Base-by-base conservation (phyloP, 768 basidiomycete genomes). In the Trametes cubensis region DNA sequence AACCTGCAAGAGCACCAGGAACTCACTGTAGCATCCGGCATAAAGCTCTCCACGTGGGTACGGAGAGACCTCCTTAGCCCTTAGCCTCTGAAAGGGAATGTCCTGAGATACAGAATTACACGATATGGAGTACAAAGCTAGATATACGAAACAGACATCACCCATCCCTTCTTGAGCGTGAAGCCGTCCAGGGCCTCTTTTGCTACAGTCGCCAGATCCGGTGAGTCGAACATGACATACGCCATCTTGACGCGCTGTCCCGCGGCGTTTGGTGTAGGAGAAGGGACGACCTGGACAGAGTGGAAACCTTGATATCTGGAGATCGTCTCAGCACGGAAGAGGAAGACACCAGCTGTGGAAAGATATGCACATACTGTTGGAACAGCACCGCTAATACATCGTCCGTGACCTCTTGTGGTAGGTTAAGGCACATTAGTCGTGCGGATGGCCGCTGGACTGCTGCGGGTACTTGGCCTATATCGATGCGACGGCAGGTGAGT, bases 371-470 rank as follows among this genome's bases (percentile, higher is more conserved):
- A 60, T 70, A 95, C 94, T 95, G 92, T 75, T 94, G 90, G 79
- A 96, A 96, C 18, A 97, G 77, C 18, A 94, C 91, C 4, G 87
- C 84, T 26, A 98, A 81, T 30, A 95, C 89, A 62, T 90, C 88
- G 67, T 92, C 87, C 28, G 90, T 93, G 49, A 95, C 92, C 74
- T 97, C 94, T 72, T 90, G 86, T 0, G 95, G 95, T 21, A 98
- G 79, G 74, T 95, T 95, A 58, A 90, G 87, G 75, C 91, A 92
- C 57, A 89, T 76, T 57, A 95, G 75, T 47, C 86, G 81, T 48
- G 83, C 76, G 34, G 86, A 84, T 56, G 83, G 84, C 53, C 81
- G 81, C 56, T 85, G 83, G 44, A 77, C 77, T 48, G 79, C 75
- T 48, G 78, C 76, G 39, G 84, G 84, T 62, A 85, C 74, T 52